phyloP scores from a whole-genome alignment of 2,329 filamentous ascomycete species.

The Lachnellula suecica region DNA sequence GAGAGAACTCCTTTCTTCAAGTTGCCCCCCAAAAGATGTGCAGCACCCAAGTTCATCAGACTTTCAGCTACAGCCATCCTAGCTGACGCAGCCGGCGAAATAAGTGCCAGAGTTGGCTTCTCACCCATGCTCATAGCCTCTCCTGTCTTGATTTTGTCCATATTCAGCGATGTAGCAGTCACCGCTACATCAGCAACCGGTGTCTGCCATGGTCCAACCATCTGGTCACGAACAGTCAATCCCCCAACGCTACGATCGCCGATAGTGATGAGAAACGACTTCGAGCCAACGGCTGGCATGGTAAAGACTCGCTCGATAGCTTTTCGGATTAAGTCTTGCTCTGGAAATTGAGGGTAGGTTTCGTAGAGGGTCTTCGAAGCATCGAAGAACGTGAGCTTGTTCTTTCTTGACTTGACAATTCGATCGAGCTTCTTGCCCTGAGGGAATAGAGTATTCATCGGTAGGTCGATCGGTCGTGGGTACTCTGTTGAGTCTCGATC shows the following conservation, averaged over 20 bases:
- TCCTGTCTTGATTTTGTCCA: constrained; percentile 70
- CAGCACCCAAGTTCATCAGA: constrained; percentile 88
- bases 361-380: constrained; percentile 61
- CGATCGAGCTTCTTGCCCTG: constrained; percentile 81
- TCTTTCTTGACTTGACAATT: constrained; percentile 68
- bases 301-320: constrained; percentile 80
- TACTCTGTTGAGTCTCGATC: constrained; percentile 76
- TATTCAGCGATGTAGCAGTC: constrained; percentile 76
- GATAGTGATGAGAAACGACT: constrained; percentile 96
- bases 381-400: constrained; percentile 71
- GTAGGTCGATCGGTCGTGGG: constrained; percentile 81
- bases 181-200: constrained; percentile 94
- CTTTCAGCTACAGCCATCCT: constrained; percentile 96
- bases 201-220: constrained; percentile 95
- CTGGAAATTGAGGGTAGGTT: constrained; percentile 39
- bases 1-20: constrained; percentile 44
- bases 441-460: constrained; percentile 85
- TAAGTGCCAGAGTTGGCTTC: constrained; percentile 83
- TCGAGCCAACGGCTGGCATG: constrained; percentile 90
- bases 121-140: constrained; percentile 99
- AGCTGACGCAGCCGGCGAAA: constrained; percentile 85
- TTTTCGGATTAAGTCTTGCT: constrained; percentile 49
- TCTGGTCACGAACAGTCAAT: constrained; percentile 84
- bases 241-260: constrained; percentile 91
- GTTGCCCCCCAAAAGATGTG: constrained; percentile 55